Base-by-base conservation (phyloP, 2,329 filamentous ascomycete species). In the Fusarium poae region DNA sequence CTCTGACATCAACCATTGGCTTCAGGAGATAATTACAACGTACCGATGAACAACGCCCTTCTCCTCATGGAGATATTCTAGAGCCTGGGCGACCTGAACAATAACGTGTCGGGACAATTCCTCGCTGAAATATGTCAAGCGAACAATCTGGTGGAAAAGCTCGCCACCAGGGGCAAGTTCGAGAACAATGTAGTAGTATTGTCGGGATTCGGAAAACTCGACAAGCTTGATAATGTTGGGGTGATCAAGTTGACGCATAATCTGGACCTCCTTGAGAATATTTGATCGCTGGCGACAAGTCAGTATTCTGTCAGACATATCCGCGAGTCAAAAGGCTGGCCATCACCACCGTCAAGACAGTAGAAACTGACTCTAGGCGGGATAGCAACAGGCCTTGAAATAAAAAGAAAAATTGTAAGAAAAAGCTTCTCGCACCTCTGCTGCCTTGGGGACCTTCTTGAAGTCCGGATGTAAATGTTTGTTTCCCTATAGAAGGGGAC, bases 81-180 rank as follows among this genome's bases (percentile, higher is more conserved):
- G 84, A 16, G 96, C 95, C 73, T 97, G 89, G n/a, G 96, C 96
- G 18, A 99, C 96, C 77, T 98, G 95, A 6, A 90, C 84, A 73
- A 99, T 99, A 75, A 98, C 95, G 78, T 98, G 96, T 71, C 96
- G 88, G 54, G 94, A 97, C 2, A 99, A 85, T 49, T 97, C 91
- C 79, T 99, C 96, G 82, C 95, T 98, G 78, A 99, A 99, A 79
- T 98, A 99, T 16, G 96, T 99, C 78, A 99, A 88, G 71, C 95
- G 92, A 52, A 99, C 96, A 73, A 99, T 98, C 79, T 98, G 95
- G 79, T 99, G 96, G 85, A 99, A 99, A 13, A 99, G 85, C 82
- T 99, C 96, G 76, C 96, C 96, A 62, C 96, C 96, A 0, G 94
- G 94, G 60, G 95, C 97, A 43, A 98, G 86, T 81, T 99, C 96